These are phyloP conservation scores for Ustanciosporium gigantosporum DNA, from an alignment of 1,284 basidiomycete genomes.

Conservation along the genomic window DNA sequence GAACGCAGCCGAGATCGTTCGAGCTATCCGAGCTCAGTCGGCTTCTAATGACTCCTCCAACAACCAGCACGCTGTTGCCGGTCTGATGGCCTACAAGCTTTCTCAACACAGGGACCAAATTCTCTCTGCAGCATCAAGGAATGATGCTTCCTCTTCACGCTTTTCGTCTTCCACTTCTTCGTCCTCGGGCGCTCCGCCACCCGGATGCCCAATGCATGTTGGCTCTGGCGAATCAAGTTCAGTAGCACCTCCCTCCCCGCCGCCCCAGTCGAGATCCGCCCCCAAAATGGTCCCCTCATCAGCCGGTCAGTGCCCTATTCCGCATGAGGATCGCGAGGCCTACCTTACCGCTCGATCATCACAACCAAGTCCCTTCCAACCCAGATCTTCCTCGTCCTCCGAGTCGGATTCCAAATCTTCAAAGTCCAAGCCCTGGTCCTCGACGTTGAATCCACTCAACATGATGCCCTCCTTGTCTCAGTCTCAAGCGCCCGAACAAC, in stretches of 20 bases:
- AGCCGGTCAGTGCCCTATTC: constrained; percentile 36
- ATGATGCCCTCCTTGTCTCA: constrained; percentile 85
- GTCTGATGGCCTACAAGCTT: constrained; percentile 41
- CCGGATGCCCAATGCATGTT: constrained; percentile 50
- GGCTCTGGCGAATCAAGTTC: constrained; percentile 4
- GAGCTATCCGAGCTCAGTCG: background rate
- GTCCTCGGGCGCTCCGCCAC: constrained; percentile 9
- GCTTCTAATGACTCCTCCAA: constrained; percentile 4
- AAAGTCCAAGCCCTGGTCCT: constrained; percentile 30
- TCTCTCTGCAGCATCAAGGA: constrained; percentile 6
- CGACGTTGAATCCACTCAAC: constrained; percentile 74
- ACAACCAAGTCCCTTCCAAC: background rate
- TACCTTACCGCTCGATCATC: constrained; percentile 17
- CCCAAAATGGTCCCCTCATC: constrained; percentile 30
- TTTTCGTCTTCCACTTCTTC: constrained; percentile 6
- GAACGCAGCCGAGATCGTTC: constrained; percentile 30
- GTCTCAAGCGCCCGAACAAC: constrained; percentile 68
- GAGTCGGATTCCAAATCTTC: constrained; percentile 11
- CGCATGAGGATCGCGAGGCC: constrained; percentile 35
- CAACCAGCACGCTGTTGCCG: constrained; percentile 46
- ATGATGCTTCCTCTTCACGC: constrained; percentile 4
- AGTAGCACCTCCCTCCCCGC: background rate
- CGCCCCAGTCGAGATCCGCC: constrained; percentile 1
- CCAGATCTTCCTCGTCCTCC: constrained; percentile 4
- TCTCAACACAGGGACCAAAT: constrained; percentile 28